Evolutionary conservation across 257 asterid genomes (phyloP).

Genomic region (Rhazya stricta): DNA sequence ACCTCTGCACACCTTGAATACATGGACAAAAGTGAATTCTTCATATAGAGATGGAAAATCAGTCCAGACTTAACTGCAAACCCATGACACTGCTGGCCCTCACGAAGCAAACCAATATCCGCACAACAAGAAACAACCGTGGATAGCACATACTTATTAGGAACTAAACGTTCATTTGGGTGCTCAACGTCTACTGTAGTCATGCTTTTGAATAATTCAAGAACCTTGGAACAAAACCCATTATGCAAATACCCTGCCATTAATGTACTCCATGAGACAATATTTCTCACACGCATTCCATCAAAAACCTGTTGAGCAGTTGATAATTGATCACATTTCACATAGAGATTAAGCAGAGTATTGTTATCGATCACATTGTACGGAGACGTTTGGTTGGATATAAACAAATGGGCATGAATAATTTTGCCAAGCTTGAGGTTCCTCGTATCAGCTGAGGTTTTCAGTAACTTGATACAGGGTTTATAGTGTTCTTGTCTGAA

Average conservation of each 20-base stretch:
- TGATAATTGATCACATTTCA: slow-evolving; percentile 49
- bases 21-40: slow-evolving; percentile 59
- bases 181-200: slow-evolving; percentile 27
- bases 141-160: slow-evolving; percentile 60
- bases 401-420: slow-evolving; percentile 64
- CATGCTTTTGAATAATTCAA: slow-evolving; percentile 48
- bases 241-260: slow-evolving; percentile 64
- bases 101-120: slow-evolving; percentile 39
- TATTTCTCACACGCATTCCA: slow-evolving; percentile 56
- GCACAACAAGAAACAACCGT: slow-evolving; percentile 72
- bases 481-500: slow-evolving; percentile 9
- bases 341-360: slow-evolving; percentile 52
- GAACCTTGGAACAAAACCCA: slow-evolving; percentile 41
- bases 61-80: slow-evolving; percentile 66
- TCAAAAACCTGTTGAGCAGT: slow-evolving; percentile 63
- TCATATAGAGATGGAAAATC: slow-evolving; percentile 57
- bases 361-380: slow-evolving; percentile 51
- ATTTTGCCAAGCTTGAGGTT: slow-evolving; percentile 51
- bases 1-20: slow-evolving; percentile 44
- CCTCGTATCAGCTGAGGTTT: slow-evolving; percentile 42
- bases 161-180: slow-evolving; percentile 16
- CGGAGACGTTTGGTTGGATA: slow-evolving; percentile 39
- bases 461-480: slow-evolving; percentile 38
- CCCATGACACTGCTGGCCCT: slow-evolving; percentile 75
- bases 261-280: slow-evolving; percentile 69